phyloP scores from a whole-genome alignment of 2,329 filamentous ascomycete genomes.

The Trichoderma sp. region DNA sequence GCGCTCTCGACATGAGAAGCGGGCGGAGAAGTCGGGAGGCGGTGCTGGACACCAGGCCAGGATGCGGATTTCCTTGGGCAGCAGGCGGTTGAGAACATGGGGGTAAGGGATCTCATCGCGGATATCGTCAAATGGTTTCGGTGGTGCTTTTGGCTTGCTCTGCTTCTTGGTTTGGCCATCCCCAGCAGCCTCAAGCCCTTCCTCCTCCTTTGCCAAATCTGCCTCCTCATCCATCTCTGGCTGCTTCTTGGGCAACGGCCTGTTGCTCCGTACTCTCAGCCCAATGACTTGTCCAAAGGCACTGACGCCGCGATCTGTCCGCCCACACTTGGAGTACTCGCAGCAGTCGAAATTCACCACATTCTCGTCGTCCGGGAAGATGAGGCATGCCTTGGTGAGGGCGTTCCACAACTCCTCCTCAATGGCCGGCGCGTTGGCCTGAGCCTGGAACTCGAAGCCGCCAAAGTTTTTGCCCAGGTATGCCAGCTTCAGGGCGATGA shows the following conservation, averaged over 20 bases:
- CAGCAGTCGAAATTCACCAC: constrained; percentile 77
- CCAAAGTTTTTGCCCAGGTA: constrained; percentile 91
- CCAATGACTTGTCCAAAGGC: constrained; percentile 96
- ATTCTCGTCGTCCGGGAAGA: constrained; percentile 67
- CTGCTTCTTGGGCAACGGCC: constrained; percentile 53
- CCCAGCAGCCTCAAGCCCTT: constrained; percentile 13
- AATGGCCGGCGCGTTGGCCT: constrained; percentile 74
- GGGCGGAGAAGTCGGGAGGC: constrained; percentile 78
- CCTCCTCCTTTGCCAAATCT: background rate
- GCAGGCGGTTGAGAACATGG: constrained; percentile 78
- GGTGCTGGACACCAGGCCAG: constrained; percentile 90
- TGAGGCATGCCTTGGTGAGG: constrained; percentile 76
- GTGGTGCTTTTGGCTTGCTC: constrained; percentile 23
- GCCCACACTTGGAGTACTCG: constrained; percentile 92
- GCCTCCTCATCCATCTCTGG: constrained; percentile 23
- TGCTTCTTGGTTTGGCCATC: background rate
- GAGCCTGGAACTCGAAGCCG: constrained; percentile 84
- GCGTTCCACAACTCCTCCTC: constrained; percentile 96
- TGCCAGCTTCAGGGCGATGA: constrained; percentile 89
- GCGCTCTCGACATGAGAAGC: constrained; percentile 88
- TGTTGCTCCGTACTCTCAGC: constrained; percentile 77
- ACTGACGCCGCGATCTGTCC: constrained; percentile 91
- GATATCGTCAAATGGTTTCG: constrained; percentile 61
- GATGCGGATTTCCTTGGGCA: constrained; percentile 86
- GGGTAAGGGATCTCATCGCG: constrained; percentile 83